Percentiles rank a stretch among this genome's conserved stretches.
These are phyloP conservation scores for Dipteronia dyeriana DNA, from an alignment of 345 rosid species.

Conservation along the genomic window DNA sequence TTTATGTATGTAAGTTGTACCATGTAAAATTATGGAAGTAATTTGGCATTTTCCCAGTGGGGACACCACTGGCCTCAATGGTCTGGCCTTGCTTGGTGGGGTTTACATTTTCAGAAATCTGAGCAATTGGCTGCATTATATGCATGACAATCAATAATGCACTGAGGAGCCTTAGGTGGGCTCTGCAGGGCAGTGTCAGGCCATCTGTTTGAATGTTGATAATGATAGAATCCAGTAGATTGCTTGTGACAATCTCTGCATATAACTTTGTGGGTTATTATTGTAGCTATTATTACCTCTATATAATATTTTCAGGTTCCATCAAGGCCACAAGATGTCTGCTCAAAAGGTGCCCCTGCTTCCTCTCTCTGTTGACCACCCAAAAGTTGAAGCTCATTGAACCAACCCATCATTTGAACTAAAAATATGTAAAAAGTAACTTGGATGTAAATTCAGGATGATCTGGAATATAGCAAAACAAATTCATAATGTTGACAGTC, in stretches of 20 bases:
- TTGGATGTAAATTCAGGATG: no score
- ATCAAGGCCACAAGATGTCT: neutral
- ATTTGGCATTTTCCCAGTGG: constrained; percentile 21
- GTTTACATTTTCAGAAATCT: constrained; percentile 10
- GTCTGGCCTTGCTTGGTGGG: constrained; percentile 21
- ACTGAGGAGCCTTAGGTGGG: constrained; percentile 12
- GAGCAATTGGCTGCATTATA: constrained; percentile 20
- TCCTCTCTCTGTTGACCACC: no score
- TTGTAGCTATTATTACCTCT: neutral
- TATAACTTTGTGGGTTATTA: neutral
- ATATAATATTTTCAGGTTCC: neutral
- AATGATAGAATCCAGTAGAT: constrained; percentile 11
- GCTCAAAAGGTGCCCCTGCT: no score
- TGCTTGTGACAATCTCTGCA: neutral
- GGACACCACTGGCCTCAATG: constrained; percentile 7
- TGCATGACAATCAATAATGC: constrained; percentile 36
- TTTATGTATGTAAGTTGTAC: constrained; percentile 22
- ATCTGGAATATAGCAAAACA: no score
- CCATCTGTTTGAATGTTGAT: constrained; percentile 13
- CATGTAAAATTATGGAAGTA: constrained; percentile 20
- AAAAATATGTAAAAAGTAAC: no score
- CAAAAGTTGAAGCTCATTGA: no score
- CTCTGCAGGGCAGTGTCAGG: neutral
- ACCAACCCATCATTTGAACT: no score
- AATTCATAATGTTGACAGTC: no score